Evolutionary conservation across 1,284 basidiomycete genomes (phyloP), one percentile per base, ranked within the genome.

Genomic region (Sporisorium scitamineum): DNA sequence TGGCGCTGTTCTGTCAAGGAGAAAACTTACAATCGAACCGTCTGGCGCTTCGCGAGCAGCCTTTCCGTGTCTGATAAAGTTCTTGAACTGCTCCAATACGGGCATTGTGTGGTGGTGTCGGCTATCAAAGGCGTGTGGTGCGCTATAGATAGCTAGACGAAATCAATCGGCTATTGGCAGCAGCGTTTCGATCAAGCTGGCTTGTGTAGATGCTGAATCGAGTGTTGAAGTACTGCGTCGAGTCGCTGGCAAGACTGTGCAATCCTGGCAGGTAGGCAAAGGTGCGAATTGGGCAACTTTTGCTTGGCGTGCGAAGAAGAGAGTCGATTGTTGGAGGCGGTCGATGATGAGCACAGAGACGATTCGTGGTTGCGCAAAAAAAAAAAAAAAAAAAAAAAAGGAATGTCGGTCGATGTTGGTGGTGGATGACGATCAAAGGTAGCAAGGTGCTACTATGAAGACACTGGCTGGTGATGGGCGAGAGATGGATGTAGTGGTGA

Each of bases 11-110:
- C 29, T 5, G 47, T 54, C 61, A 56, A 27, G 48, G 44, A 10
- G 53, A 51, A 56, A 22, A 78, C 74, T 73, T 59, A 73, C 69
- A 29, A 41, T 41, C 29, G 18, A 14, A 57, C 61, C 67, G 27
- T 76, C 59, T 60, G 58, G 56, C 52, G 70, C 50, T 57, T 73
- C 52, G 47, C 67, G 47, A 72, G 63, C 42, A 31, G 79, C 75
- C 66, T 83, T 83, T 54, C 81, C 82, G 69, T 84, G 81, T 53
- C 81, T 69, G 54, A 84, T 80, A 41, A 84, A 78, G 62, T 80
- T 76, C 58, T 78, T 81, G 58, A 84, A 78, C 37, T 83, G 73
- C 58, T 81, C 80, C 53, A 80, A 59, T 45, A 81, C 74, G 39
- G 74, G 70, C 74, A 76, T 76, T 32, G 52, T 70, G 61, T 27